Percentiles rank a stretch among this genome's conserved stretches.
Evolutionary conservation across 2,329 filamentous ascomycete species (phyloP).

Genomic region (Ceratocystis cacaofunesta): DNA sequence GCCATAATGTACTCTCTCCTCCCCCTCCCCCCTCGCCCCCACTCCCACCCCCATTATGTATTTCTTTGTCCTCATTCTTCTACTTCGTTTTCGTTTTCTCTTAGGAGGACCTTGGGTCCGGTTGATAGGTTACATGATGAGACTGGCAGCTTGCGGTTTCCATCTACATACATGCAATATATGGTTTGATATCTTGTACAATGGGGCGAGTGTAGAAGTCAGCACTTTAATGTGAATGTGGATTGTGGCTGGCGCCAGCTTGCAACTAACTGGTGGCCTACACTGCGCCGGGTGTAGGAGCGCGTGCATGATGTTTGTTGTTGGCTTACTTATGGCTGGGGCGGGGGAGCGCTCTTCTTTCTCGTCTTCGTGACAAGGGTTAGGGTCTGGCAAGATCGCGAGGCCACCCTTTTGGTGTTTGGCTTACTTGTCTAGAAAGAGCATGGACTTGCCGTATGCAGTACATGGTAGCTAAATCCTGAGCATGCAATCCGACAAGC

Average conservation of each 20-base stretch:
- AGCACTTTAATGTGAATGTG: too few relatives aligned
- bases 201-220: background rate
- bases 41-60: background rate
- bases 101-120: background rate
- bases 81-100: background rate
- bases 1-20: background rate
- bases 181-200: background rate
- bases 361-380: background rate
- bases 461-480: background rate
- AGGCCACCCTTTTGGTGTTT: background rate
- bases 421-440: background rate
- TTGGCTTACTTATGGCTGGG: too few relatives aligned
- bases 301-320: too few relatives aligned
- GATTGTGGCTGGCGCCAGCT: too few relatives aligned
- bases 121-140: background rate
- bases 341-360: too few relatives aligned
- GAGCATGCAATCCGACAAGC: background rate
- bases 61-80: background rate
- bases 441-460: background rate
- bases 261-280: too few relatives aligned
- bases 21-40: background rate
- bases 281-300: too few relatives aligned
- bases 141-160: background rate
- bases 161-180: background rate
- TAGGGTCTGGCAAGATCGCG: background rate